A percentile compares a stretch with the other conserved stretches of the same genome.
phyloP scores from a whole-genome alignment of 208 protist species.

The Spongospora subterranea region DNA sequence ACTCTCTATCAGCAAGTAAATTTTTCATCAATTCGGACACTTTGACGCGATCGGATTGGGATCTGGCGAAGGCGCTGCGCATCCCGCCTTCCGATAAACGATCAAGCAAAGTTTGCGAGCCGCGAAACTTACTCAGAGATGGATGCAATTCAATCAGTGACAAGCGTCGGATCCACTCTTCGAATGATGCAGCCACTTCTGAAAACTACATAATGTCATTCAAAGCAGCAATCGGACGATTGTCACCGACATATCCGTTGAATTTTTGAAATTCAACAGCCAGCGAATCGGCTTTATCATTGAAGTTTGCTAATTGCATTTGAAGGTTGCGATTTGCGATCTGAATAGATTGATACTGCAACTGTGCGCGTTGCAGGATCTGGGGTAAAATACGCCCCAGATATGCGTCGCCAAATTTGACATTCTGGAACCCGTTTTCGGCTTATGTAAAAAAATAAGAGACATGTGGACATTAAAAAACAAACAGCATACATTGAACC shows the following conservation, averaged over 20 bases:
- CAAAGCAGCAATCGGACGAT: background rate
- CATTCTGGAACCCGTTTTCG: too few species aligned
- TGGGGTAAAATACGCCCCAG: too few species aligned
- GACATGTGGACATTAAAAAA: background rate
- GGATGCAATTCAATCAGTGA: conserved; percentile 29
- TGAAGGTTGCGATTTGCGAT: background rate
- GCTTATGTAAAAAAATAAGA: background rate
- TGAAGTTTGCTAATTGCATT: background rate
- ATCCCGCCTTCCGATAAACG: background rate
- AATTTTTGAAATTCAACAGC: background rate
- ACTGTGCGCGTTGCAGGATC: too few species aligned
- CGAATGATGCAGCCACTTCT: background rate
- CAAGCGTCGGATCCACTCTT: conserved; percentile 1
- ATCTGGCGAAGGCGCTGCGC: background rate
- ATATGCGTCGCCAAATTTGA: too few species aligned
- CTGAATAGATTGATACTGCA: background rate
- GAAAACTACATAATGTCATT: background rate
- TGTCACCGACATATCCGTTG: background rate
- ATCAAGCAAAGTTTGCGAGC: background rate
- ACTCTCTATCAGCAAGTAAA: background rate
- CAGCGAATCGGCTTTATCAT: background rate
- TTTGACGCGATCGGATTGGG: background rate
- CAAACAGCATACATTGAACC: too few species aligned
- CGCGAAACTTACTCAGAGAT: background rate
- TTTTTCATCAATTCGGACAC: background rate